Base-by-base conservation (phyloP, 2,329 filamentous ascomycete species). In the Dryadomyces sulphureus region DNA sequence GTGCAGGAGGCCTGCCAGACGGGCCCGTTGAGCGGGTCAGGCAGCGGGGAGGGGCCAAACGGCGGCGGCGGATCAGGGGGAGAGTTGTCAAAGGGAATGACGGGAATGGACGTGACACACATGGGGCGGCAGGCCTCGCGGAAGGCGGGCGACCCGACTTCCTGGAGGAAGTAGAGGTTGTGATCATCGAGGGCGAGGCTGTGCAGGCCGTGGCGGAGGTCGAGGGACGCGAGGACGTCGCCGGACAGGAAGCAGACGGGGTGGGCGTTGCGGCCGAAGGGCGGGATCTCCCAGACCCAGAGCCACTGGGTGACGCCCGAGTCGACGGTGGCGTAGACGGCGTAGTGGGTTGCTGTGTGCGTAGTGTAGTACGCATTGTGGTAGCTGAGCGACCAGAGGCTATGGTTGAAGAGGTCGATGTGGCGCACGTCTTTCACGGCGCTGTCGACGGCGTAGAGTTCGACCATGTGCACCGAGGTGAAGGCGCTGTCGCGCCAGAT, bases 121-220 rank as follows among this genome's bases (percentile, higher is more conserved):
- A 73, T 67, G 7, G 55, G 60, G 57, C 67, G 73, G 43, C 75
- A 68, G 22, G 61, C 60, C 12, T 71, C 68, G 8, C 60, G 61
- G 4, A 69, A 60, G 62, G 69, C 73, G 25, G 64, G 61, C 54
- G 75, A 71, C 41, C 16, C 16, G 27, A 70, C 62, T 49, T 79
- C 77, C 50, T 77, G 72, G 27, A 72, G 63, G 20, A 80, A 55
- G 54, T 77, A 76, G 14, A 81, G 58, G 51, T 70, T 69, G 4
- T 47, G 49, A 4, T 57, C 63, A 52, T 77, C 72, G 30, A 81
- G 60, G 6, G 64, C 63, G 4, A 81, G 54, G 34, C 62, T 61
- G 22, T 71, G 63, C 6, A 81, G 60, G 76, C 68, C 59, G 57
- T 81, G 77, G 41, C 69, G 64, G 11, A 80, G 59, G 14, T 63